Conservation (phyloP, 1,284 basidiomycete genomes). For the Ganoderma multipileum region DNA sequence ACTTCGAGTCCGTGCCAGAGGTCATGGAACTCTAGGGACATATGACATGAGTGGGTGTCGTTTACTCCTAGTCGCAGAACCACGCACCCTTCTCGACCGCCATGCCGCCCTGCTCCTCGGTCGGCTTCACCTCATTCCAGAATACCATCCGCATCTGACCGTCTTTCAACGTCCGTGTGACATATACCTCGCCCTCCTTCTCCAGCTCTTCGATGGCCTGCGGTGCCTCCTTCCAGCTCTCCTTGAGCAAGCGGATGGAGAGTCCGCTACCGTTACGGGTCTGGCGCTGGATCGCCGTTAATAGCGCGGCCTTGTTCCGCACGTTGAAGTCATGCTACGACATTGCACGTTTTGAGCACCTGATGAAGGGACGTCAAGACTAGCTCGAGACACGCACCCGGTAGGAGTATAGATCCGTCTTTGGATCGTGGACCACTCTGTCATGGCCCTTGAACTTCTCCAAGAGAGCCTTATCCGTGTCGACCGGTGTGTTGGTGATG, state of each 20-base stretch:
- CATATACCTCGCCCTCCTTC: conserved; percentile 86
- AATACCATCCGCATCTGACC: conserved; percentile 89
- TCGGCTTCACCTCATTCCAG: conserved; percentile 87
- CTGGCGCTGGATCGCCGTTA: conserved; percentile 83
- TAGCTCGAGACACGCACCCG: conserved; percentile 53
- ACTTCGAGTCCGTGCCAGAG: conserved; percentile 87
- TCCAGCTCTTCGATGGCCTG: conserved; percentile 85
- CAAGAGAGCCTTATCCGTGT: conserved; percentile 73
- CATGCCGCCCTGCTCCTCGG: conserved; percentile 71
- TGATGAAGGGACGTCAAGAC: background rate
- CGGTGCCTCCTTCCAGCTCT: conserved; percentile 89
- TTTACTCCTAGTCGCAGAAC: background rate
- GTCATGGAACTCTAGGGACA: conserved; percentile 80
- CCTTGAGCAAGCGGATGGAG: conserved; percentile 84
- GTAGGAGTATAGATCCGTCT: conserved; percentile 87
- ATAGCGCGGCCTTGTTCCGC: conserved; percentile 80
- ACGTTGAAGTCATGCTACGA: conserved; percentile 86
- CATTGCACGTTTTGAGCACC: conserved; percentile 13
- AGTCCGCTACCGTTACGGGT: conserved; percentile 83
- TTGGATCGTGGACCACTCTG: conserved; percentile 78
- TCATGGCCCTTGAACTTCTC: conserved; percentile 86
- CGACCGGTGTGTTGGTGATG: conserved; percentile 76
- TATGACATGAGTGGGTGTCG: background rate
- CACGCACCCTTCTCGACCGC: conserved; percentile 81
- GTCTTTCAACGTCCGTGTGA: conserved; percentile 85